Evolutionary conservation across 192 early-diverging fungal genomes (phyloP), one percentile per base, ranked within the genome.

Genomic region (Linnemannia zychae): DNA sequence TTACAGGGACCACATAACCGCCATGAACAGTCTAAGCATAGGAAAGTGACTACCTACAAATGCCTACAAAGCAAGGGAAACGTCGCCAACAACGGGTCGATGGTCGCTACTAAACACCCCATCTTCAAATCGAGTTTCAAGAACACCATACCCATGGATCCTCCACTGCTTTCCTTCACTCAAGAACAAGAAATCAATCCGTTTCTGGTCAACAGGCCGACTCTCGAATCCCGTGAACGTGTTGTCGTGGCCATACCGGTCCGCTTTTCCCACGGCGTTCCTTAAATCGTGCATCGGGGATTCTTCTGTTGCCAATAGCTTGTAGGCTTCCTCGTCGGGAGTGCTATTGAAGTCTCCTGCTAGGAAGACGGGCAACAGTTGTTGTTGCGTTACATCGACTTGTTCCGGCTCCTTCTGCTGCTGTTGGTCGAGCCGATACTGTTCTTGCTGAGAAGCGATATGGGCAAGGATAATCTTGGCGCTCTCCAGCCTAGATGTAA

Each of bases 181-280:
- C 73, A 74, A 40, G 37, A 74, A 74, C 73, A 74, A 74, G 24
- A 74, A 74, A 47, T 74, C 73, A 17, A 74, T 74, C 57, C 57
- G 37, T 28, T 74, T 74, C 37, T 74, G 73, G 38, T 74, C 73
- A 7, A 34, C 12, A 4, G 57, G 38, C 38, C 57, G 53, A 74
- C 37, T 63, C 73, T 74, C 73, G 16, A 74, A 74, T 50, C 73
- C 73, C 13, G 73, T 74, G 44, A 74, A 74, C 40, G 73, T 74
- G 22, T 65, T 74, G 36, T 74, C 37, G 57, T 74, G 53, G 33
- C 73, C 73, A 63, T 74, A 74, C 15, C 73, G 18, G 1, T 65
- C 73, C 57, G 37, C 28, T 28, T 60, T 74, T 74, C 73, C 40
- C 73, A 74, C 73, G 53, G 57, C n/a, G 22, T 36, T 44, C 40